phyloP scores from a whole-genome alignment of 768 basidiomycete species.

The Boletus fagicola region DNA sequence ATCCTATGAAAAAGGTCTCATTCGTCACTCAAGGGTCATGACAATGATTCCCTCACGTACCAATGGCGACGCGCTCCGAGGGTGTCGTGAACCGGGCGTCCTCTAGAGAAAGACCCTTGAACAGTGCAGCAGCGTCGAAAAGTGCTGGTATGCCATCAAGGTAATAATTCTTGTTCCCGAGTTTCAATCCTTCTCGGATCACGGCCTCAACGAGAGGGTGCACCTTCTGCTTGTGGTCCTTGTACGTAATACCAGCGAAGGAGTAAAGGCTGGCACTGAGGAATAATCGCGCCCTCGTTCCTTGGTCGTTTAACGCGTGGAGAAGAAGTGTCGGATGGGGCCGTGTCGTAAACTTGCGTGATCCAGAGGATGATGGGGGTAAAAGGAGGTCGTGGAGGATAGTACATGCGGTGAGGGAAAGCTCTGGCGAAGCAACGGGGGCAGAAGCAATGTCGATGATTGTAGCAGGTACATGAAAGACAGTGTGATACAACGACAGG shows the following conservation, averaged over 20 bases:
- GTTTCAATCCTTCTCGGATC: constrained; percentile 81
- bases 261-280: constrained; percentile 78
- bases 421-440: constrained; percentile 36
- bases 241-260: constrained; percentile 56
- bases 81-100: constrained; percentile 36
- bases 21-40: not conserved
- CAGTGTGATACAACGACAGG: constrained; percentile 64
- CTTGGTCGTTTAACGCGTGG: constrained; percentile 29
- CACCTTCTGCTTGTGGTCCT: constrained; percentile 61
- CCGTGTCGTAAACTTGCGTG: constrained; percentile 13
- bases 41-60: constrained; percentile 34
- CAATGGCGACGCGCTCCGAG: constrained; percentile 57
- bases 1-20: constrained; percentile 40
- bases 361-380: constrained; percentile 13
- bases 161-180: constrained; percentile 75
- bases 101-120: constrained; percentile 35
- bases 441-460: constrained; percentile 46
- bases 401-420: constrained; percentile 53
- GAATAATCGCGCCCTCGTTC: constrained; percentile 59
- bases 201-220: constrained; percentile 62
- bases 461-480: constrained; percentile 58
- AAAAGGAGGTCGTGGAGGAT: constrained; percentile 55
- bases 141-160: constrained; percentile 71
- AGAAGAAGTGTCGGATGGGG: constrained; percentile 42
- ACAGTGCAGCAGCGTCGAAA: constrained; percentile 49